Evolutionary conservation across 2,329 filamentous ascomycete genomes (phyloP).

Genomic region (Ceratocystiopsis minuta): DNA sequence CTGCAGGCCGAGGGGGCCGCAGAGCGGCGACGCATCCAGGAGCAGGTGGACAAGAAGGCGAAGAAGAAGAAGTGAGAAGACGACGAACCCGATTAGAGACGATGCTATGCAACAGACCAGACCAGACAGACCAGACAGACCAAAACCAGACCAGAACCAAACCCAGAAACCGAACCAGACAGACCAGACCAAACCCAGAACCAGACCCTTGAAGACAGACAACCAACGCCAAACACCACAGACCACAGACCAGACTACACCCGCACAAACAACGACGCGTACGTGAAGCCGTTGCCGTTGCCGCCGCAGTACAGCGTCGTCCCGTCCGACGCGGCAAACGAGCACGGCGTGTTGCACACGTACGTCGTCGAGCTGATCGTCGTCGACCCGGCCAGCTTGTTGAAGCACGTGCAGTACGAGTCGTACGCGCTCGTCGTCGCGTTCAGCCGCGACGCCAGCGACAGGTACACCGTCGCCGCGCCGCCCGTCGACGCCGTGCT

Average conservation of each 20-base stretch:
- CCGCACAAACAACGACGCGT: slow-evolving; percentile 3
- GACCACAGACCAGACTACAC: background rate
- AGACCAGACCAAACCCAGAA: background rate
- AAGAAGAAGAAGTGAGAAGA: slow-evolving; percentile 17
- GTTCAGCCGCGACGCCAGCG: slow-evolving; percentile 3
- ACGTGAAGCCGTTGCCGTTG: background rate
- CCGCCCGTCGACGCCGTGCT: slow-evolving; percentile 1
- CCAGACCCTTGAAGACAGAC: background rate
- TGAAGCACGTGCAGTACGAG: slow-evolving; percentile 7
- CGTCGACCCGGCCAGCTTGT: slow-evolving; percentile 4
- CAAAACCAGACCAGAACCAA: too few relatives aligned
- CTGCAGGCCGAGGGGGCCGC: slow-evolving; percentile 48
- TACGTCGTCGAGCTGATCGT: slow-evolving; percentile 1
- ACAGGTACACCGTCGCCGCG: slow-evolving; percentile 4
- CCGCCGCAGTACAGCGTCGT: slow-evolving; percentile 1
- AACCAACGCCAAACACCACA: background rate
- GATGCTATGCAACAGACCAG: too few relatives aligned
- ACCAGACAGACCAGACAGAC: too few relatives aligned
- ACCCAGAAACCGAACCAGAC: too few relatives aligned
- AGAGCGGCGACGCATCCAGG: slow-evolving; percentile 59
- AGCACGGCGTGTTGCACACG: slow-evolving; percentile 3
- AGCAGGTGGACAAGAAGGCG: slow-evolving; percentile 59
- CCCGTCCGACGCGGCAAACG: slow-evolving; percentile 2
- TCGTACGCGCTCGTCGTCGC: background rate
- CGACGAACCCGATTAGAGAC: too few relatives aligned